A percentile compares a stretch with the other conserved stretches of the same genome.
Conservation (phyloP, 768 basidiomycete genomes). For the Paxillus ammoniavirescens region DNA sequence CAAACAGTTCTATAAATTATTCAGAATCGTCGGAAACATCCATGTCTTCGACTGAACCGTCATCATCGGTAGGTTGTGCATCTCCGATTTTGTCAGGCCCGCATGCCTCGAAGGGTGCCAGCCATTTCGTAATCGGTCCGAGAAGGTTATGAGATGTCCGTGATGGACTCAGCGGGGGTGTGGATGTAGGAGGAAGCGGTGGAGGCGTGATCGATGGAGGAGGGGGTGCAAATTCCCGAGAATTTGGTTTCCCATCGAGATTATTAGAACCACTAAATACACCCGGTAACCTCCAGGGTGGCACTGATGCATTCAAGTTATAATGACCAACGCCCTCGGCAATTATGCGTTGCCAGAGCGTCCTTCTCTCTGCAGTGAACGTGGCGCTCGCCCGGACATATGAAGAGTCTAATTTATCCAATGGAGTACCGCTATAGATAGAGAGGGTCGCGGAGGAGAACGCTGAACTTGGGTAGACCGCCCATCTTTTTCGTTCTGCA, state of each 20-base stretch:
- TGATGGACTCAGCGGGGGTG: slow-evolving; percentile 7
- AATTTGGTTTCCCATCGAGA: neutral
- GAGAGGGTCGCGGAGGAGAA: slow-evolving; percentile 59
- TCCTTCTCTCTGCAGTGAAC: slow-evolving; percentile 34
- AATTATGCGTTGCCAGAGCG: slow-evolving; percentile 41
- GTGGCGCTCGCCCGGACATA: slow-evolving; percentile 31
- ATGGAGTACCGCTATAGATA: slow-evolving; percentile 41
- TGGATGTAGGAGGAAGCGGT: slow-evolving; percentile 30
- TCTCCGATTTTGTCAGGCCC: neutral
- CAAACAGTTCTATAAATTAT: neutral
- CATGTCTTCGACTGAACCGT: slow-evolving; percentile 18
- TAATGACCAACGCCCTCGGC: slow-evolving; percentile 8
- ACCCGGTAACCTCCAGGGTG: slow-evolving; percentile 25
- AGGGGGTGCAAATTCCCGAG: slow-evolving; percentile 31
- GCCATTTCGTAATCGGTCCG: neutral
- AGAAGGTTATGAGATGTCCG: slow-evolving; percentile 6
- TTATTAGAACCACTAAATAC: slow-evolving; percentile 10
- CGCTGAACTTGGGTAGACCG: slow-evolving; percentile 54
- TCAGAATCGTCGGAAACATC: slow-evolving; percentile 28
- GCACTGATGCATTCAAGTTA: neutral
- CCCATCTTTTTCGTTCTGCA: slow-evolving; percentile 48
- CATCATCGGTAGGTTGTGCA: slow-evolving; percentile 4
- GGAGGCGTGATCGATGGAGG: slow-evolving; percentile 32
- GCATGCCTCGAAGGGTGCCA: neutral
- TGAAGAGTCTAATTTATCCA: slow-evolving; percentile 30